Evolutionary conservation across 2,329 filamentous ascomycete species (phyloP), one percentile per base, ranked within the genome.

Genomic region (Trichoderma arundinaceum): DNA sequence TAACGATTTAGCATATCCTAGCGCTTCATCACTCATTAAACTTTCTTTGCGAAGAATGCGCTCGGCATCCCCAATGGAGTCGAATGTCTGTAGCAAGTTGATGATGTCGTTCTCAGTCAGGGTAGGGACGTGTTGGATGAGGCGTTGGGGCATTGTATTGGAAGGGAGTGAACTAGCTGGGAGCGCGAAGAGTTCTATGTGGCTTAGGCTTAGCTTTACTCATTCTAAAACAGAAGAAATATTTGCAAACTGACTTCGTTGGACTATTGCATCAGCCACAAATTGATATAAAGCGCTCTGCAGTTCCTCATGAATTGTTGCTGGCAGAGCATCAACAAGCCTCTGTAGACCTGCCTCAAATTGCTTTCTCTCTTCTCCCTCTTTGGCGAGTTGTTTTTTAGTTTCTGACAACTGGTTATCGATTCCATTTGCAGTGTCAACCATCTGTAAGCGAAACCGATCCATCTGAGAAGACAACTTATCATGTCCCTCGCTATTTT

Each of bases 11-110:
- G 60, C 60, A 39, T 63, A 63, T 39, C 49, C 60, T 17, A 63
- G 49, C 13, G 60, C 60, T 35, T 63, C 60, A 8, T 63, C 60
- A 13, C 60, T 63, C 60, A 63, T 63, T n/a, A 63, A n/a, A 15
- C 60, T 63, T 38, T 63, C 60, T 39, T 63, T 63, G n/a, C 60
- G 60, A 4, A 63, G 39, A n/a, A 63, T 63, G 15, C 60, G 60
- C 32, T 63, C 60, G 6, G 60, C 60, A 46, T 63, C 60, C 8
- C 49, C 60, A 13, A 54, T 46, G 1, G 60, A 39, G 17, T 63
- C 49, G 10, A 49, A 49, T 1, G 60, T 54, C 32, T 63, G 60
- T 19, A 63, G 39, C 6, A 63, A 38, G 17, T 46, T 63, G 28
- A 63, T 15, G 12, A 63, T 63, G 1, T 63, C 60, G 3, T 28